Percentiles rank a stretch among this genome's conserved stretches.
phyloP scores from a whole-genome alignment of 768 basidiomycete genomes.

The Kondoa malvinella region DNA sequence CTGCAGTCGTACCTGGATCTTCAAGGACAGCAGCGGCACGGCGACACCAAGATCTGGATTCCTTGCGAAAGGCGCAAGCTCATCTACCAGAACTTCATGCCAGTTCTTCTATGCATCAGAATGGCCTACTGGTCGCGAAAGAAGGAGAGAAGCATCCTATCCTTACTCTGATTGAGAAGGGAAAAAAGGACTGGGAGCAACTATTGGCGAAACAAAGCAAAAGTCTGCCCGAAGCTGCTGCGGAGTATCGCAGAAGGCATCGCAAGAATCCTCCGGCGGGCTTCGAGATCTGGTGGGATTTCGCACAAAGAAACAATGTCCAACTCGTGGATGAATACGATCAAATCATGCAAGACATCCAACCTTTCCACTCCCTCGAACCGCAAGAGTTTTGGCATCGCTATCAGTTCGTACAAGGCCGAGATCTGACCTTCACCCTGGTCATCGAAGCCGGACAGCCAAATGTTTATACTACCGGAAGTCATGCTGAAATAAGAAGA shows the following conservation, averaged over 20 bases:
- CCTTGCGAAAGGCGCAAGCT: neutral
- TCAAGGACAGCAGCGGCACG: too few species aligned
- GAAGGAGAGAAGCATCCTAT: conserved; percentile 49
- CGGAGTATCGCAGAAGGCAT: conserved; percentile 66
- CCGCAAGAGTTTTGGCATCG: conserved; percentile 24
- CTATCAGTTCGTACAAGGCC: conserved; percentile 22
- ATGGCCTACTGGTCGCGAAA: neutral
- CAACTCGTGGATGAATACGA: conserved; percentile 74
- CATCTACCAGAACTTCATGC: neutral
- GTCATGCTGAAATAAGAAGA: conserved; percentile 20
- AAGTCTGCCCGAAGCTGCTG: conserved; percentile 58
- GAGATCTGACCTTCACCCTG: conserved; percentile 27
- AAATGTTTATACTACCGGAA: conserved; percentile 13
- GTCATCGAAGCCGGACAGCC: conserved; percentile 18
- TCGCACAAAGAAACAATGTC: conserved; percentile 52
- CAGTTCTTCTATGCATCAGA: neutral
- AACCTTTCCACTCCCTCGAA: conserved; percentile 67
- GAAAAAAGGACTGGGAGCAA: conserved; percentile 49
- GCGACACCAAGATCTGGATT: neutral
- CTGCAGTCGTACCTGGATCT: too few species aligned
- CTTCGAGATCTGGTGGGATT: conserved; percentile 68
- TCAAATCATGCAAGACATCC: conserved; percentile 43
- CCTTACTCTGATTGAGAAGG: conserved; percentile 61
- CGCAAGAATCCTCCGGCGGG: conserved; percentile 64
- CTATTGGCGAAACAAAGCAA: conserved; percentile 60